These are phyloP conservation scores for Dictyostelium intermedium DNA, from an alignment of 78 protist genomes.

Conservation along the genomic window DNA sequence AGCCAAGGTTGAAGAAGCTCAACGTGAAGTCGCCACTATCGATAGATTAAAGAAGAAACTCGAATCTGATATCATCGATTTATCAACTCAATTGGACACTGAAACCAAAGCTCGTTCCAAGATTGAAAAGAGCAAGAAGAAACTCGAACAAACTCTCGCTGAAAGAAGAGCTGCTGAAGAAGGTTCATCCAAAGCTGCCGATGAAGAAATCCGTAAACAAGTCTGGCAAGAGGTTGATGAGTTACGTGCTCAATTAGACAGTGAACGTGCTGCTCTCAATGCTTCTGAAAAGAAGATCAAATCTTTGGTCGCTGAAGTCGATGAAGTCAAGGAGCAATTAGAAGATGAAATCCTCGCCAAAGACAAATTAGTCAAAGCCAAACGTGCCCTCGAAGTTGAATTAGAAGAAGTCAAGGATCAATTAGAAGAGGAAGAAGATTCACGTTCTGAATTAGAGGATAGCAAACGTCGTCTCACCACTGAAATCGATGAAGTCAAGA, in stretches of 20 bases:
- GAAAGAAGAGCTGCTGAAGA: constrained; percentile 67
- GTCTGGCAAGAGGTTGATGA: constrained; percentile 75
- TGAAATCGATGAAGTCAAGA: constrained; percentile 66
- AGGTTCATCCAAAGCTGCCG: constrained; percentile 42
- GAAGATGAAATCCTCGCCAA: constrained; percentile 68
- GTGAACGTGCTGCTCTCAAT: constrained; percentile 53
- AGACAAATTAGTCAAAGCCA: constrained; percentile 73
- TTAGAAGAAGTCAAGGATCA: constrained; percentile 57
- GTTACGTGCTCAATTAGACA: constrained; percentile 59
- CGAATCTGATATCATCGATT: constrained; percentile 56
- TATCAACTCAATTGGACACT: constrained; percentile 30
- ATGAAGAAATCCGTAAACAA: constrained; percentile 72
- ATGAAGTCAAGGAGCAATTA: constrained; percentile 57
- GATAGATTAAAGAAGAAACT: constrained; percentile 57
- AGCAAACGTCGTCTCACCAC: constrained; percentile 58
- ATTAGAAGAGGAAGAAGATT: constrained; percentile 84
- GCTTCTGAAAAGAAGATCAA: constrained; percentile 74
- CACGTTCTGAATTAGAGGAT: constrained; percentile 55
- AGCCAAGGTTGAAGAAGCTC: constrained; percentile 67
- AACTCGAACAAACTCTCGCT: constrained; percentile 60
- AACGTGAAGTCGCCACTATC: constrained; percentile 2
- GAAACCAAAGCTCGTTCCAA: constrained; percentile 69
- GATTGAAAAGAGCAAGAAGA: constrained; percentile 82
- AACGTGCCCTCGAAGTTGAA: constrained; percentile 79
- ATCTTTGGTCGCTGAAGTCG: constrained; percentile 65